Conservation (phyloP, 495 filamentous ascomycete species). For the Rhypophila decipiens region DNA sequence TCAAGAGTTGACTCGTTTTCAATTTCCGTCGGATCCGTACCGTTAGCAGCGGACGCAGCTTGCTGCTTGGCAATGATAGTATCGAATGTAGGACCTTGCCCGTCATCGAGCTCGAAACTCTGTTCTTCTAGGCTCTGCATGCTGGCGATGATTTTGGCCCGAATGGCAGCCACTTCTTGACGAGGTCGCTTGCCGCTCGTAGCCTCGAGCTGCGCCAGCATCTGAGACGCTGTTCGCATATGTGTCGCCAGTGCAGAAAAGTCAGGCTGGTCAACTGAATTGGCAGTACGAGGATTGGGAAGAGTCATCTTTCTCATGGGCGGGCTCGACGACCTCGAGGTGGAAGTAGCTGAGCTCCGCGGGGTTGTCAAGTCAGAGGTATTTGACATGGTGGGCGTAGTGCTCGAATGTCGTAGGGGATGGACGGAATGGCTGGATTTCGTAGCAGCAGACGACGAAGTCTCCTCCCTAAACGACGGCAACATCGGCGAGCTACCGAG, state of each 20-base stretch:
- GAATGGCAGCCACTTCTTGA: constrained; percentile 67
- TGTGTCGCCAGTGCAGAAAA: constrained; percentile 70
- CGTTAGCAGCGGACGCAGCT: constrained; percentile 33
- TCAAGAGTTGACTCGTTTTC: constrained; percentile 35
- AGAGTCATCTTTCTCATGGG: constrained; percentile 45
- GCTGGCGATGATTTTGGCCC: constrained; percentile 71
- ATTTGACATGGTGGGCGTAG: constrained; percentile 45
- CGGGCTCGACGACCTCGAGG: constrained; percentile 56
- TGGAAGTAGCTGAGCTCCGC: constrained; percentile 49
- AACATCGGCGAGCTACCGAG: constrained; percentile 62
- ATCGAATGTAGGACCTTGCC: constrained; percentile 60
- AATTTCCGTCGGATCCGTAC: constrained; percentile 11
- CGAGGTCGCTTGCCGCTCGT: constrained; percentile 65
- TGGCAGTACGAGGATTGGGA: constrained; percentile 32
- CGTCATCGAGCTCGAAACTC: constrained; percentile 59
- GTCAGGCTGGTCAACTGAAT: constrained; percentile 54
- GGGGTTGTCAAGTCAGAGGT: constrained; percentile 49
- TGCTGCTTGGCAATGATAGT: constrained; percentile 58
- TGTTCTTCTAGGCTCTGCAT: constrained; percentile 80
- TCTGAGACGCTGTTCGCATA: constrained; percentile 73
- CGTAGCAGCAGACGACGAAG: constrained; percentile 6
- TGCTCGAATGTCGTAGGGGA: constrained; percentile 48
- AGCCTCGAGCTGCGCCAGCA: constrained; percentile 69
- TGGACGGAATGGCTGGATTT: constrained; percentile 16
- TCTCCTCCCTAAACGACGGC: constrained; percentile 42